Evolutionary conservation across 164 flowering plant genomes (phyloP), one percentile per base, ranked within the genome.

Genomic region (Nelumbo lutea): DNA sequence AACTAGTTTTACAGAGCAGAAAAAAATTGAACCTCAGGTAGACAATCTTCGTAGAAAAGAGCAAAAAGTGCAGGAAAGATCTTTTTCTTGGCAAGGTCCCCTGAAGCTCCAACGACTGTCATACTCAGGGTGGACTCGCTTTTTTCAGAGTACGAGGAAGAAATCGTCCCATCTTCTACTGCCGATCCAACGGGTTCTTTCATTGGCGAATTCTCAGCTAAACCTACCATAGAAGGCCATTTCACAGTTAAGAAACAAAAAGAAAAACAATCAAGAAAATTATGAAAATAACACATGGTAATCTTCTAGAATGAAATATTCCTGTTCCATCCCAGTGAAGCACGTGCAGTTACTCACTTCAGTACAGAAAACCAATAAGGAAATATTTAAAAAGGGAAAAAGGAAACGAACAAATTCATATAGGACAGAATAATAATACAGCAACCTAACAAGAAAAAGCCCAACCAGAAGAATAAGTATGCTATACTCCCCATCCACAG

Each of bases 21-120:
- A n/a, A 52, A 56, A 65, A 57, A 59, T 3, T 42, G 47, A 73
- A 89, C 97, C 93, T 89, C 67, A 1, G 97, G 97, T 4, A 91
- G 79, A 44, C 86, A 87, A 75, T 75, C 91, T 69, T 91, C 95
- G 57, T 89, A 88, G 71, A 60, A 91, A 27, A 91, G 89, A 47
- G 97, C 97, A 76, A 91, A 91, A 42, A 91, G 88, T 47, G 97
- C 95, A 11, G 97, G 97, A 70, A 91, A 91, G n/a, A 91, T 91
- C 77, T 91, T 91, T 78, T 84, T 89, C 27, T 13, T 53, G 3
- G 95, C 94, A 68, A 91, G 90, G 75, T 91, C 93, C 47, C 97
- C 97, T 0, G 97, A 89, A 68, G 97, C 97, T 59, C 97, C 97
- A 75, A 89, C 88, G 52, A 91, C 89, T n/a, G 87, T 88, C 27